phyloP scores from a whole-genome alignment of 1,139 yeast genomes.

The Sugiyamaella pinicola region DNA sequence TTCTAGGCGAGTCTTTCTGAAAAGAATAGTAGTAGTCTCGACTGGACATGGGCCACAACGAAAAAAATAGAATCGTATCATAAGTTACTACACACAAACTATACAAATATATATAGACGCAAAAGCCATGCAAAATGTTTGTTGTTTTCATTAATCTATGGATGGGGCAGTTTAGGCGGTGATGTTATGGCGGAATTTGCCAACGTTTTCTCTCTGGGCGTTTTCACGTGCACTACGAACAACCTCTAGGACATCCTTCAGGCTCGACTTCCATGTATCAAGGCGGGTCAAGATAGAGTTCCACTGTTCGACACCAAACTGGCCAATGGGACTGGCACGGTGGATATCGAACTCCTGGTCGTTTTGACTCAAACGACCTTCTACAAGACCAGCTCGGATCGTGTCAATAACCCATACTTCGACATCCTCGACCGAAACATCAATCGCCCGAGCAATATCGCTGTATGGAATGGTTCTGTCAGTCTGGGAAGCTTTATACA shows the following conservation, averaged over 20 bases:
- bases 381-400: constrained; percentile 47
- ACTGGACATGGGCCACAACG: too few relatives aligned
- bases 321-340: constrained; percentile 44
- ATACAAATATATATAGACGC: constrained; percentile 12
- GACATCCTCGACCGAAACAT: constrained; percentile 42
- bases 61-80: constrained; percentile 1
- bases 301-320: constrained; percentile 47
- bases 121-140: constrained; percentile 10
- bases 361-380: constrained; percentile 49
- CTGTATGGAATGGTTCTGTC: constrained; percentile 38
- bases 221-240: constrained; percentile 39
- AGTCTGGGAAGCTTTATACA: constrained; percentile 31
- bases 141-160: constrained; percentile 10
- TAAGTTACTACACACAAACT: constrained; percentile 17
- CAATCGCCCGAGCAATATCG: constrained; percentile 41
- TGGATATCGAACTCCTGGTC: constrained; percentile 44
- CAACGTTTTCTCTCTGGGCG: constrained; percentile 35
- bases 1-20: too few relatives aligned
- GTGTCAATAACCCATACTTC: constrained; percentile 49
- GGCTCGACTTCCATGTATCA: constrained; percentile 43
- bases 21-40: too few relatives aligned
- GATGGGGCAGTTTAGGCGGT: constrained; percentile 18
- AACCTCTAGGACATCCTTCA: constrained; percentile 42
- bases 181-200: constrained; percentile 21
- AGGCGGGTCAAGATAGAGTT: constrained; percentile 41